Conservation (phyloP, 495 filamentous ascomycete species). For the Aspergillus ellipticus region DNA sequence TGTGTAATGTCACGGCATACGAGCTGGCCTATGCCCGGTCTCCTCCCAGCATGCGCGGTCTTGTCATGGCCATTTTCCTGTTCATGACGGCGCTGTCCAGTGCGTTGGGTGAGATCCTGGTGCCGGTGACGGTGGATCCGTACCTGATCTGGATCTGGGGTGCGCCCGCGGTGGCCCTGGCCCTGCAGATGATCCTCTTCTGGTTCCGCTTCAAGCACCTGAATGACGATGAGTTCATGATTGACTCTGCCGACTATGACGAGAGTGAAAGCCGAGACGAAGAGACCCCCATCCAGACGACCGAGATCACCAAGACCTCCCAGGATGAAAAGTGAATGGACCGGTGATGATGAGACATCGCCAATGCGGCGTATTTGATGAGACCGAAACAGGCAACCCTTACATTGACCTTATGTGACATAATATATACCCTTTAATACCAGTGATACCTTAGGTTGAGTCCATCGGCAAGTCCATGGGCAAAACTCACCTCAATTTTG, state of each 20-base stretch:
- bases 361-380: too few relatives aligned
- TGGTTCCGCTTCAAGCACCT: slow-evolving; percentile 42
- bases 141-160: slow-evolving; percentile 55
- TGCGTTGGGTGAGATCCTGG: slow-evolving; percentile 53
- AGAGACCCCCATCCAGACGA: not conserved
- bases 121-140: slow-evolving; percentile 59
- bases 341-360: too few relatives aligned
- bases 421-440: too few relatives aligned
- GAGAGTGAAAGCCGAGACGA: not conserved
- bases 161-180: slow-evolving; percentile 45
- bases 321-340: not conserved
- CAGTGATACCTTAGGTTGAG: too few relatives aligned
- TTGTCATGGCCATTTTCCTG: slow-evolving; percentile 64
- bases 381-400: too few relatives aligned
- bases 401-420: too few relatives aligned
- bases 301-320: not conserved
- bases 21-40: slow-evolving; percentile 71
- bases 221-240: slow-evolving; percentile 45
- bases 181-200: slow-evolving; percentile 46
- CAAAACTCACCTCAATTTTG: too few relatives aligned
- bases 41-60: slow-evolving; percentile 63
- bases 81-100: slow-evolving; percentile 49
- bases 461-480: too few relatives aligned
- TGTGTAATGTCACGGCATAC: slow-evolving; percentile 66
- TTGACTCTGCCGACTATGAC: slow-evolving; percentile 20